These are phyloP conservation scores for Gymnopilus junonius DNA, from an alignment of 768 basidiomycete genomes.

Conservation along the genomic window DNA sequence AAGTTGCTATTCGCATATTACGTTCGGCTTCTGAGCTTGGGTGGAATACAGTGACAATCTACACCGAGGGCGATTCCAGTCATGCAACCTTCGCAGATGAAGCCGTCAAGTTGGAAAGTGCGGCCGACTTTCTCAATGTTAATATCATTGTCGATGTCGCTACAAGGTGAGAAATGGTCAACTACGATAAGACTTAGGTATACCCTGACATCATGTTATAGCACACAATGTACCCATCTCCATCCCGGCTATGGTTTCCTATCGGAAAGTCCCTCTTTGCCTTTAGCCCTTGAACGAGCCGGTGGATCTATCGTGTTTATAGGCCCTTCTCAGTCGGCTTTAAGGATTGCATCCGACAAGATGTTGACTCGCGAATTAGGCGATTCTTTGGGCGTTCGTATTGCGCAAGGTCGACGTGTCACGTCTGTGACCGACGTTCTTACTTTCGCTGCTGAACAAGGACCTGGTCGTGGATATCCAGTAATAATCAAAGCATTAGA, in stretches of 20 bases:
- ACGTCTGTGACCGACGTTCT: slow-evolving; percentile 29
- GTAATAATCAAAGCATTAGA: slow-evolving; percentile 93
- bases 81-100: slow-evolving; percentile 82
- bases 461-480: slow-evolving; percentile 33
- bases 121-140: slow-evolving; percentile 47
- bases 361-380: slow-evolving; percentile 40
- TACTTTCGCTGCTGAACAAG: slow-evolving; percentile 23
- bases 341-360: slow-evolving; percentile 66
- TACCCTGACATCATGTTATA: slow-evolving; percentile 6
- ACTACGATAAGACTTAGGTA: neutral
- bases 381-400: slow-evolving; percentile 28
- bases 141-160: slow-evolving; percentile 33
- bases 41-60: slow-evolving; percentile 88
- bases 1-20: slow-evolving; percentile 90
- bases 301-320: slow-evolving; percentile 70
- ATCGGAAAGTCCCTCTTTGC: slow-evolving; percentile 83
- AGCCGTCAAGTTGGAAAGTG: slow-evolving; percentile 84
- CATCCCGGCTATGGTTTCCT: slow-evolving; percentile 81
- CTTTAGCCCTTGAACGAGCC: slow-evolving; percentile 75
- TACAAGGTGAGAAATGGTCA: slow-evolving; percentile 21
- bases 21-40: slow-evolving; percentile 84
- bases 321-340: slow-evolving; percentile 79
- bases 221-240: slow-evolving; percentile 40
- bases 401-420: slow-evolving; percentile 36
- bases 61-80: slow-evolving; percentile 84